Evolutionary conservation across 129 eudicot genomes (phyloP).

Genomic region (Mikania micrantha): DNA sequence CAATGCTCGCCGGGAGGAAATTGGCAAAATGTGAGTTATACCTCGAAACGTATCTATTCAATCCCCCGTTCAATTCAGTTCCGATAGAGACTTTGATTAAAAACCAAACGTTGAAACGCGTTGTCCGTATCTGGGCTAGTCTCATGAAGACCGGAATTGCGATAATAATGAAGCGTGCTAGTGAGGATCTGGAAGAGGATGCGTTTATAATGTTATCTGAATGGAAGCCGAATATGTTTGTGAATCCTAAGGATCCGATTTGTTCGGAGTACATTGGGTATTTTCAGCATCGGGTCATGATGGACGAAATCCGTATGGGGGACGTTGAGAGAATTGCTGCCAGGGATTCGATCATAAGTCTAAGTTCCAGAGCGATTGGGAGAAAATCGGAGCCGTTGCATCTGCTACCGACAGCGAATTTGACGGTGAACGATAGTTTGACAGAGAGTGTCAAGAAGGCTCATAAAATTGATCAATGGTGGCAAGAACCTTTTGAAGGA

Average conservation of each 20-base stretch:
- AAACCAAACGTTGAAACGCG: slow-evolving; percentile 42
- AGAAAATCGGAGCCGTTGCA: no score
- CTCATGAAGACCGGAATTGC: slow-evolving; percentile 56
- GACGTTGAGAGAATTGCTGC: no score
- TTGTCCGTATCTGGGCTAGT: slow-evolving; percentile 42
- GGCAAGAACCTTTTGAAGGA: no score
- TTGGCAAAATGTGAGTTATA: slow-evolving; percentile 33
- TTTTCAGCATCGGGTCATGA: no score
- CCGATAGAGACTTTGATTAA: slow-evolving; percentile 48
- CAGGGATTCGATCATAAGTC: no score
- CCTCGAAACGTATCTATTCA: slow-evolving; percentile 70
- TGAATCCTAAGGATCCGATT: slow-evolving; percentile 55
- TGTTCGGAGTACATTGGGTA: slow-evolving; percentile 62
- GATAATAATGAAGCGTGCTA: slow-evolving; percentile 16
- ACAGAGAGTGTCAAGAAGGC: no score
- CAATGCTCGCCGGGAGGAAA: slow-evolving; percentile 46
- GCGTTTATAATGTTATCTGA: slow-evolving; percentile 34
- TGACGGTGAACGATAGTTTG: no score
- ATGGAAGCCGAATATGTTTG: slow-evolving; percentile 62
- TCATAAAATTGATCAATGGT: no score
- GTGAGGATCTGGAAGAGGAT: slow-evolving; percentile 17
- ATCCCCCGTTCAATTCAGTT: slow-evolving; percentile 52
- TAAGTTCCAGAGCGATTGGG: no score
- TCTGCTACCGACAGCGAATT: no score
- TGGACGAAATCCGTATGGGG: no score